Evolutionary conservation across 2,329 filamentous ascomycete species (phyloP).

Genomic region (Talaromyces islandicus): DNA sequence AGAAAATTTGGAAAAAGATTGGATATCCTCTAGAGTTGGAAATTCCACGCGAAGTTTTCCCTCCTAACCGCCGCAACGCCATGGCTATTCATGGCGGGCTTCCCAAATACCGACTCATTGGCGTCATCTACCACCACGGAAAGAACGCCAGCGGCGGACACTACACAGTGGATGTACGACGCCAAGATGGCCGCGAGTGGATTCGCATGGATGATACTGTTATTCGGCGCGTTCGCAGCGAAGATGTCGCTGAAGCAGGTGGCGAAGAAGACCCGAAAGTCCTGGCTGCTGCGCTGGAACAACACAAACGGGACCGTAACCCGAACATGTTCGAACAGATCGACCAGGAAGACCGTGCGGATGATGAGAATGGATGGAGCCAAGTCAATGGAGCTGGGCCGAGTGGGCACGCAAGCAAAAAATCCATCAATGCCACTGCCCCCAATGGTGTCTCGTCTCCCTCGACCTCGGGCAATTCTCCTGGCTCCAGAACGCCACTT

Average conservation of each 20-base stretch:
- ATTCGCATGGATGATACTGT: conserved; percentile 91
- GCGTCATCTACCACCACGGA: conserved; percentile 94
- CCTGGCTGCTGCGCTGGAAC: conserved; percentile 60
- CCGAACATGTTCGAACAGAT: conserved; percentile 70
- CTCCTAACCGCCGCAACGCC: conserved; percentile 64
- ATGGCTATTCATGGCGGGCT: conserved; percentile 61
- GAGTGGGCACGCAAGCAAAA: conserved; percentile 51
- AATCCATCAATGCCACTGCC: conserved; percentile 56
- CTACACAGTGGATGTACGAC: conserved; percentile 94
- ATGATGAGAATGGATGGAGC: conserved; percentile 65
- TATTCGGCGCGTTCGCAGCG: conserved; percentile 74
- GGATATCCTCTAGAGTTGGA: conserved; percentile 93
- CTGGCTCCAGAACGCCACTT: conserved; percentile 53
- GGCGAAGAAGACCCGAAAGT: conserved; percentile 71
- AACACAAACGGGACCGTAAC: conserved; percentile 51
- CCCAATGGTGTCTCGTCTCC: conserved; percentile 60
- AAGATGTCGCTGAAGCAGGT: conserved; percentile 83
- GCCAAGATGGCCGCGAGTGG: conserved; percentile 94
- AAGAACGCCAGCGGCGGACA: conserved; percentile 95
- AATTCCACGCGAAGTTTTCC: conserved; percentile 84
- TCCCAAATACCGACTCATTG: conserved; percentile 79
- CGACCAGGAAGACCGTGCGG: conserved; percentile 58
- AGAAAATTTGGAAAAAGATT: conserved; percentile 98
- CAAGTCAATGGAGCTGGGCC: conserved; percentile 63
- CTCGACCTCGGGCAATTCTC: conserved; percentile 46